Base-by-base conservation (phyloP, 225 moss, liverwort and hornwort genomes). In the Polytrichum formosum region DNA sequence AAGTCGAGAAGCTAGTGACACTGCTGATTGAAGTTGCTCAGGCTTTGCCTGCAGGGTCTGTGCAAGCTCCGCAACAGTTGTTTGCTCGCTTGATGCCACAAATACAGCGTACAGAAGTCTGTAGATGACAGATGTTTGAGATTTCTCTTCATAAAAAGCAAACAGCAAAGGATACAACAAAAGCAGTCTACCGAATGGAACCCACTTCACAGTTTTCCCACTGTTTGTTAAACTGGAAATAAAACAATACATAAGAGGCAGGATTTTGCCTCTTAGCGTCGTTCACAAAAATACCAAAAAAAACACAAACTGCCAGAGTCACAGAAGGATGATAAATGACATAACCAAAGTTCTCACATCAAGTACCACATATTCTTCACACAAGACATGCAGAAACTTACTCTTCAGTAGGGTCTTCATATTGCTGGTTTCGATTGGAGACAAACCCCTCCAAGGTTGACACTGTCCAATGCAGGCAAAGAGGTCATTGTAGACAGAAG, bases 381-480 rank as follows among this genome's bases (percentile, higher is more conserved):
- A 58, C 2, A 22, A 21, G 22, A 6, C 6, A 8, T 20, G n/a
- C 37, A 67, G 18, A 33, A 56, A 79, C 90, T 78, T 82, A 98
- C 97, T 98, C 98, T 91, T 98, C 98, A 21, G 92, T 98, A 53
- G 98, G 98, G 76, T 98, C 98, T 76, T 98, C 98, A 58, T 98
- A 87, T 61, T 87, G 92, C 68, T 98, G 98, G 66, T 98, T 91
- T 76, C 92, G 90, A 76, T 98, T 98, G 8, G 98, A 98, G 73
- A 98, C 94, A 72, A 98, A 98, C 28, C 98, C 98, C 63, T 98
- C 98, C 90, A 98, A 74, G 65, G 87, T 92, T 69, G 94, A 98
- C 70, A 98, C 98, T 98, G 92, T 81, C 87, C 63, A 80, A 61
- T 56, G 61, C 55, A 82, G 68, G 16, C 6, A 23, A 58, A 58